Evolutionary conservation across 1,284 basidiomycete genomes (phyloP).

Genomic region (Boletellus sp.): DNA sequence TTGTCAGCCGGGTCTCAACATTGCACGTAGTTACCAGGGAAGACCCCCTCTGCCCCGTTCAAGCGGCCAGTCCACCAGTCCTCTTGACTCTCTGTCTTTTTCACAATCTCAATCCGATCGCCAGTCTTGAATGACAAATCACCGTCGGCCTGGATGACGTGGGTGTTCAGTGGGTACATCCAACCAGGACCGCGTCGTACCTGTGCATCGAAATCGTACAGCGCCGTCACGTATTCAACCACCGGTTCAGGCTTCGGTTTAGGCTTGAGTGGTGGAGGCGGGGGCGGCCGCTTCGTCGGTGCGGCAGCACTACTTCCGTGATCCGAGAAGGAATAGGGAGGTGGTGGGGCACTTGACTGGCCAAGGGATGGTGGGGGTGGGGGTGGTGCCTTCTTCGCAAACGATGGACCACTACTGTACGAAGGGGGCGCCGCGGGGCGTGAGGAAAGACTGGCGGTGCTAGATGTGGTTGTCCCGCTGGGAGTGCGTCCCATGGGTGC

Average conservation of each 20-base stretch:
- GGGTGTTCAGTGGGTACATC: background rate
- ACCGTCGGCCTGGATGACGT: conserved; percentile 70
- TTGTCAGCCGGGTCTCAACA: conserved; percentile 11
- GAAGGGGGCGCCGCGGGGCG: conserved; percentile 36
- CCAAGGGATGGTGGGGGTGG: conserved; percentile 39
- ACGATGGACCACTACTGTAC: conserved; percentile 40
- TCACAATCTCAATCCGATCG: conserved; percentile 91
- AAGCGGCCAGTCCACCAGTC: conserved; percentile 98
- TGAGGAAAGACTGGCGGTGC: conserved; percentile 43
- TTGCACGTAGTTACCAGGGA: conserved; percentile 73
- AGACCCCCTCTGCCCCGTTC: conserved; percentile 85
- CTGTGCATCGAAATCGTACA: conserved; percentile 94
- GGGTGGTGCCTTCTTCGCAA: conserved; percentile 44
- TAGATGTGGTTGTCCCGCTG: conserved; percentile 31
- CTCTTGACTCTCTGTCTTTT: conserved; percentile 80
- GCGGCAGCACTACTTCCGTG: conserved; percentile 19
- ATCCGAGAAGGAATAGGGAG: conserved; percentile 40
- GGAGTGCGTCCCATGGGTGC: conserved; percentile 42
- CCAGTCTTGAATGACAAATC: conserved; percentile 90
- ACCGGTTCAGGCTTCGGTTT: conserved; percentile 68
- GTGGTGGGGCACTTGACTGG: conserved; percentile 45
- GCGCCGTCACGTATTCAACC: conserved; percentile 80
- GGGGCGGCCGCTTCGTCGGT: conserved; percentile 75
- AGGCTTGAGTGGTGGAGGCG: conserved; percentile 83
- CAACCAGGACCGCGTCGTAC: conserved; percentile 30